A percentile compares a stretch with the other conserved stretches of the same genome.
Conservation (phyloP, 208 protist genomes). For the Novymonas esmeraldas region DNA sequence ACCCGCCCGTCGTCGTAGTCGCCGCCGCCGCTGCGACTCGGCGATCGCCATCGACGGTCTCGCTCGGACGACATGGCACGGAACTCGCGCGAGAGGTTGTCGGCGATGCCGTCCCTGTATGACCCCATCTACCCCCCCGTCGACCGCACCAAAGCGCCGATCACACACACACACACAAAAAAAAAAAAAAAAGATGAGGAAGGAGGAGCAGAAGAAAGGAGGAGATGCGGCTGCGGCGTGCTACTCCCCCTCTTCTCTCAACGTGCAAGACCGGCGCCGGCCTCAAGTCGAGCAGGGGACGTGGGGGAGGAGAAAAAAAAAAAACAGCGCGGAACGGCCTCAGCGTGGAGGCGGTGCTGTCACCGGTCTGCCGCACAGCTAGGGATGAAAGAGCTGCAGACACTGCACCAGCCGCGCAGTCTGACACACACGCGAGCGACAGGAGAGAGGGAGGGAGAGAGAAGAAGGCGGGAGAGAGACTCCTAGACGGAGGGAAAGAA, state of each 20-base stretch:
- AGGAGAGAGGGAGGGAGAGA: constrained; percentile 1
- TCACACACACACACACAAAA: neutral
- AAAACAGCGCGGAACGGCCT: no score
- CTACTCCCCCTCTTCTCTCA: no score
- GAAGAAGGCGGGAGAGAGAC: constrained; percentile 1
- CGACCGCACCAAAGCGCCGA: neutral
- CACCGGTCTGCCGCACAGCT: no score
- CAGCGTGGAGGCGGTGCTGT: no score
- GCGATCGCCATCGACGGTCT: constrained; percentile 1
- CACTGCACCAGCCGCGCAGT: no score
- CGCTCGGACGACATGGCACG: constrained; percentile 25
- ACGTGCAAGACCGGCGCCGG: no score
- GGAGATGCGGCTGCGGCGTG: no score
- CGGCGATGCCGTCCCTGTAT: constrained; percentile 6
- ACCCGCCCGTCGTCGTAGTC: no score
- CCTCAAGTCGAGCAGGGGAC: no score
- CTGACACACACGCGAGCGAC: no score
- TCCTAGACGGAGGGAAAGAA: constrained; percentile 14
- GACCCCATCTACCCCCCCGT: neutral
- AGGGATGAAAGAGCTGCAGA: no score
- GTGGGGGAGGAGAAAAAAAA: no score
- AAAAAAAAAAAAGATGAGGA: constrained; percentile 14
- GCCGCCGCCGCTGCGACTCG: neutral
- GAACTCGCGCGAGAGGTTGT: constrained; percentile 24
- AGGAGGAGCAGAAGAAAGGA: constrained; percentile 1